Base-by-base conservation (phyloP, 2,329 filamentous ascomycete genomes). In the Phialophora tarda region DNA sequence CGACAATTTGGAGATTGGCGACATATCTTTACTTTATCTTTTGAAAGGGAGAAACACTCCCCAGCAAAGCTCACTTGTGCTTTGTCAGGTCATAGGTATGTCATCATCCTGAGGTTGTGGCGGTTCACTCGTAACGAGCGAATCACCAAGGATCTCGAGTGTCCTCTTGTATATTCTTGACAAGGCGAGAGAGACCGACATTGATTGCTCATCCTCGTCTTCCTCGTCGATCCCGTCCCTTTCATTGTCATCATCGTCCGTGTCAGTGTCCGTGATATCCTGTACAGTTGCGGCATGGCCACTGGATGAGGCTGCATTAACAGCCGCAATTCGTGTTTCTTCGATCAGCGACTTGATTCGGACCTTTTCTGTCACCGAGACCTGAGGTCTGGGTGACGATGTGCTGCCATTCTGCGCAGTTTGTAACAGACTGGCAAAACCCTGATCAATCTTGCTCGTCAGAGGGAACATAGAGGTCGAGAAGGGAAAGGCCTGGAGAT, bases 291-390 rank as follows among this genome's bases (percentile, higher is more conserved):
- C 59, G 12, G 26, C 23, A 17, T 59, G 54, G 4, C 69, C 69
- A 60, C 65, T 69, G 34, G 61, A 57, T 2, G 68, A 63, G 28
- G 71, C 68, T 30, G 65, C 68, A 53, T 72, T 66, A 12, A 72
- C 66, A 50, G 68, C 69, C 12, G 62, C 61, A 6, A 71, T 62
- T 41, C 72, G 64, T 1, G 71, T 72, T 17, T 72, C 67, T 55
- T 72, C 70, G 10, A 68, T 61, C 34, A 74, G 41, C 2, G 71
- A 73, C 48, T 71, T 82, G 70, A 93, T 90, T 48, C 94, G 86
- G 7, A 98, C 92, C 83, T 95, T 96, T 76, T 97, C 92, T 21
- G 88, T 92, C 82, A 91, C 89, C 0, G 91, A 89, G 8, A 79
- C 79, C 0, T 76, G 80, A 73, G 47, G 89, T 86, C 0, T 84